Evolutionary conservation across 1,284 basidiomycete genomes (phyloP).

Genomic region (Clitocybe nebularis): DNA sequence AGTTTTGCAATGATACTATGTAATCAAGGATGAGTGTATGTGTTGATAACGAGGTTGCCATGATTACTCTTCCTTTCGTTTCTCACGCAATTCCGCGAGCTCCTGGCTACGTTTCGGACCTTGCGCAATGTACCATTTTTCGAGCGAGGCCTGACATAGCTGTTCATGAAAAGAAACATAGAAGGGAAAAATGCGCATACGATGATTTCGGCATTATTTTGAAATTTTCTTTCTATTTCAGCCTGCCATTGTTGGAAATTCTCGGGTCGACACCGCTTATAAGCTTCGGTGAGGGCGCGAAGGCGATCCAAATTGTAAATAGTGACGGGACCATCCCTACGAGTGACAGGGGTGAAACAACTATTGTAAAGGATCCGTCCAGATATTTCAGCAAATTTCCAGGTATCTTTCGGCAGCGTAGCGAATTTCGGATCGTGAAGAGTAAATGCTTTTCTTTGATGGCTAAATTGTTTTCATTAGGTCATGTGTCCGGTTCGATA

Average conservation of each 20-base stretch:
- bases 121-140: constrained; percentile 15
- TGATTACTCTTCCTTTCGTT: constrained; percentile 17
- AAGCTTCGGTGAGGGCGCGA: constrained; percentile 11
- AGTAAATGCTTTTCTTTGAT: constrained; percentile 12
- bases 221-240: constrained; percentile 14
- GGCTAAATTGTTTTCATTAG: constrained; percentile 7
- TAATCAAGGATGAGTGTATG: constrained; percentile 1
- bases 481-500: constrained; percentile 3
- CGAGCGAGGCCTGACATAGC: constrained; percentile 14
- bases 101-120: constrained; percentile 16
- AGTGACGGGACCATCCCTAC: constrained; percentile 16
- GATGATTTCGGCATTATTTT: constrained; percentile 9
- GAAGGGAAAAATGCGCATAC: constrained; percentile 3
- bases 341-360: constrained; percentile 18
- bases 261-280: constrained; percentile 11
- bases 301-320: constrained; percentile 18
- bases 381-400: constrained; percentile 16
- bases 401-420: constrained; percentile 12
- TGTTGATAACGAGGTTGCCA: background rate
- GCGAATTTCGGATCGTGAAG: constrained; percentile 6
- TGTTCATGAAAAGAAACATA: background rate
- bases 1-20: constrained; percentile 17
- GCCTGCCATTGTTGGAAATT: constrained; percentile 15
- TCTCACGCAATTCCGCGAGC: constrained; percentile 14
- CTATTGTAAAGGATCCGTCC: constrained; percentile 19